Percentiles rank a stretch among this genome's conserved stretches.
Evolutionary conservation across 78 protist genomes (phyloP).

Genomic region (Creolimax fragrantissima): DNA sequence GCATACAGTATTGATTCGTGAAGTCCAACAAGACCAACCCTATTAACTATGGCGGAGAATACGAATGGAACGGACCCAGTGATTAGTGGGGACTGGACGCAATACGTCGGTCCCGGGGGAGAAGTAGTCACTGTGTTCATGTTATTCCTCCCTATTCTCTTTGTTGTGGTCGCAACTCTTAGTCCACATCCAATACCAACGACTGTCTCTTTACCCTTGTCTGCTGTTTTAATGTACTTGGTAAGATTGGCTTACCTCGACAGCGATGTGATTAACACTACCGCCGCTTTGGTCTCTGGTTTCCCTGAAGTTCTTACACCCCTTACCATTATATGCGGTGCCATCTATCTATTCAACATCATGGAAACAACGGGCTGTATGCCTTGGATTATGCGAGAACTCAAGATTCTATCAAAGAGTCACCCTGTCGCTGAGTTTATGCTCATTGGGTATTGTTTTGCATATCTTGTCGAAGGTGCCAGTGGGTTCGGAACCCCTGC

Average conservation of each 20-base stretch:
- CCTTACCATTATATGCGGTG: neutral
- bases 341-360: slow-evolving; percentile 4
- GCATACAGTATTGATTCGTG: no score
- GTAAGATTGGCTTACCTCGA: slow-evolving; percentile 2
- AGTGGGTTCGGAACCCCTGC: slow-evolving; percentile 32
- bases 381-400: slow-evolving; percentile 27
- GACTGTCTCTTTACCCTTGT: neutral
- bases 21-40: no score
- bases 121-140: slow-evolving; percentile 12
- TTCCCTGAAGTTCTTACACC: neutral
- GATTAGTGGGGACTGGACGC: neutral
- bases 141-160: neutral
- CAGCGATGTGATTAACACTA: neutral
- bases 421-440: slow-evolving; percentile 27
- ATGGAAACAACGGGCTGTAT: slow-evolving; percentile 18
- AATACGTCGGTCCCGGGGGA: slow-evolving; percentile 19
- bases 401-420: slow-evolving; percentile 1
- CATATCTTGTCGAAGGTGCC: slow-evolving; percentile 27
- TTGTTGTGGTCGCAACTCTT: slow-evolving; percentile 14
- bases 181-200: neutral
- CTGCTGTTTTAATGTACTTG: neutral
- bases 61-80: no score
- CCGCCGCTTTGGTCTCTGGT: neutral
- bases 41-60: no score
- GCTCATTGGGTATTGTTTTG: slow-evolving; percentile 13